Percentiles rank a stretch among this genome's conserved stretches.
Evolutionary conservation across 2,329 filamentous ascomycete genomes (phyloP).

Genomic region (Didymella keratinophila): DNA sequence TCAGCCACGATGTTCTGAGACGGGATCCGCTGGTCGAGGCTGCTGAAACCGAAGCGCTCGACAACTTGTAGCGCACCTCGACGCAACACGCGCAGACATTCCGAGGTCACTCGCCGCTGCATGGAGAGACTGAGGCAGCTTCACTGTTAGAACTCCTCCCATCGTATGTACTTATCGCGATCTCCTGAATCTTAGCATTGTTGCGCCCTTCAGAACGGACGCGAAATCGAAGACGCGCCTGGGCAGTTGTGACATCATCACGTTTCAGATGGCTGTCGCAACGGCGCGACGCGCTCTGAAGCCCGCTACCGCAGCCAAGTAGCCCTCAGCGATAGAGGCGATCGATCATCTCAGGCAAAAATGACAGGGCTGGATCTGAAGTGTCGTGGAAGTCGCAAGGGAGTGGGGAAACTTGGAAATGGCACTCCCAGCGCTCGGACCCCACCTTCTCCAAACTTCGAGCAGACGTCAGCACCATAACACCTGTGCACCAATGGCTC

Average conservation of each 20-base stretch:
- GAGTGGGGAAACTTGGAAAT: neutral
- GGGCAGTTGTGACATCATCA: constrained; percentile 10
- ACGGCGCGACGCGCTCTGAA: constrained; percentile 5
- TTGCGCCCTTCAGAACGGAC: neutral
- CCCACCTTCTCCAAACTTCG: constrained; percentile 12
- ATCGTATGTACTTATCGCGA: neutral
- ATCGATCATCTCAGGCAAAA: neutral
- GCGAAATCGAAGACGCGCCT: neutral
- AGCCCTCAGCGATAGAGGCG: neutral
- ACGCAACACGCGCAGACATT: neutral
- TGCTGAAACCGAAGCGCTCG: constrained; percentile 15
- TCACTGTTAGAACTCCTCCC: neutral
- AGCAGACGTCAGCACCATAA: neutral
- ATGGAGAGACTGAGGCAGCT: neutral
- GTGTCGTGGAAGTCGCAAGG: neutral
- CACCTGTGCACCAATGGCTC: neutral
- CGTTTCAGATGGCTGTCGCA: constrained; percentile 13
- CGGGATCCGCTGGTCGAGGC: constrained; percentile 7
- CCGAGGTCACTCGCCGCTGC: neutral
- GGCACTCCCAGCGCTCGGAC: constrained; percentile 4
- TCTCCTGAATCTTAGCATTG: neutral
- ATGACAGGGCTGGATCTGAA: neutral
- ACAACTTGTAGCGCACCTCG: neutral
- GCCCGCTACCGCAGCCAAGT: neutral
- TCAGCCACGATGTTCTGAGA: constrained; percentile 19